Percentiles rank a stretch among this genome's conserved stretches.
phyloP scores from a whole-genome alignment of 805 yeast genomes.

The Kluyveromyces lactis region DNA sequence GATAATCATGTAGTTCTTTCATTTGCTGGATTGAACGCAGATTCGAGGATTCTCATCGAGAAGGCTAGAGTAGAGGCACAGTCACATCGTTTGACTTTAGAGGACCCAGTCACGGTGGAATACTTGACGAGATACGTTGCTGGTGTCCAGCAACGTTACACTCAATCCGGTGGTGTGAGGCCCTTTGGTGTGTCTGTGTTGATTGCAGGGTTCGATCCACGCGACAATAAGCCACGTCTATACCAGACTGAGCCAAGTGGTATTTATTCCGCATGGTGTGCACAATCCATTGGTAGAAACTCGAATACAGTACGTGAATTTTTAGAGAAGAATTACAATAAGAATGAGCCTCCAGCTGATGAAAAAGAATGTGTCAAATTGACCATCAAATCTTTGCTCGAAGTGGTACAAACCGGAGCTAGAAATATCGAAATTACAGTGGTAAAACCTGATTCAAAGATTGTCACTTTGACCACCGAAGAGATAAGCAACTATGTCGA shows the following conservation, averaged over 20 bases:
- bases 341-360: conserved; percentile 42
- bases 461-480: conserved; percentile 55
- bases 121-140: conserved; percentile 91
- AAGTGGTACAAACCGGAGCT: conserved; percentile 97
- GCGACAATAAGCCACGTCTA: conserved; percentile 66
- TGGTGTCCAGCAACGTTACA: conserved; percentile 95
- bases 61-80: conserved; percentile 96
- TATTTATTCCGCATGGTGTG: conserved; percentile 95
- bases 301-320: conserved; percentile 93
- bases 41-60: conserved; percentile 89
- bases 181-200: conserved; percentile 95
- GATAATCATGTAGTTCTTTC: conserved; percentile 88
- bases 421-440: conserved; percentile 90
- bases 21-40: conserved; percentile 98
- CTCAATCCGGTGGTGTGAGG: conserved; percentile 97
- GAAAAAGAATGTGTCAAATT: conserved; percentile 70
- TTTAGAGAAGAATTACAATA: conserved; percentile 76
- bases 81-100: conserved; percentile 85
- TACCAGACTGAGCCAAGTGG: conserved; percentile 98
- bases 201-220: conserved; percentile 88
- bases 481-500: conserved; percentile 69
- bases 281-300: conserved; percentile 92
- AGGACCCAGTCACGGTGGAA: conserved; percentile 87
- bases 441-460: conserved; percentile 58
- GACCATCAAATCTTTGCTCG: conserved; percentile 79